Base-by-base conservation (phyloP, 352 stramenopile genomes). In the Lagenidium sp. region DNA sequence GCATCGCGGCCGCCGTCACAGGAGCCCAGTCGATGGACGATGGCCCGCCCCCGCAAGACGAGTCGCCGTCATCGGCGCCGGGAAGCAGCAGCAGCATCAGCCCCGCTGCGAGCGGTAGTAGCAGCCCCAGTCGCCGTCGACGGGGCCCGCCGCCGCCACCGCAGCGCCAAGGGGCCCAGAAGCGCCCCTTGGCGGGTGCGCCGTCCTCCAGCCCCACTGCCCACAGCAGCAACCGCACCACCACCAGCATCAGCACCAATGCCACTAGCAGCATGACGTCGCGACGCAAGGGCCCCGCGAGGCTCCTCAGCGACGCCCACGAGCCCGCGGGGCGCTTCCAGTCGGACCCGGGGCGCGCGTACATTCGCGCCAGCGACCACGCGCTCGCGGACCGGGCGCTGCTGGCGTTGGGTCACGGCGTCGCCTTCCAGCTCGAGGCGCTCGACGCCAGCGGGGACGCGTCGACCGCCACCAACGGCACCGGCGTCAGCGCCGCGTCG, bases 301-400 rank as follows among this genome's bases (percentile, higher is more conserved):
- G n/a, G n/a, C 41, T 69, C 6, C 55, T 82, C n/a, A 62, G 53
- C 0, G 58, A 81, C 38, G 24, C 43, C 1, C 57, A 69, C 22
- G 78, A 91, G 40, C 46, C 64, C 5, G 15, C 13, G 18, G 55
- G 66, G 4, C 60, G 66, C 18, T 82, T 84, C 31, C 71, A 92
- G 50, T 85, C 76, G 4, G 53, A 71, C 1, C 50, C 53, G 2
- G 74, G 75, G 1, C 54, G 51, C 1, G 50, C 60, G 13, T 84
- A 84, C 52, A 50, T 81, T 3, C 57, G 43, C 0, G 54, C 67
- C 31, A 55, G 68, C 18, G 50, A 63, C 3, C 57, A 78, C 13
- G 47, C 72, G 13, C 30, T 57, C 1, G 61, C 88, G 46, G 69
- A 80, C 36, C 67, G 60, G 5, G 50, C 56, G 19, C 35, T 82